These are phyloP conservation scores for Coemansia biformis DNA, from an alignment of 192 early-diverging fungal genomes.

Conservation along the genomic window DNA sequence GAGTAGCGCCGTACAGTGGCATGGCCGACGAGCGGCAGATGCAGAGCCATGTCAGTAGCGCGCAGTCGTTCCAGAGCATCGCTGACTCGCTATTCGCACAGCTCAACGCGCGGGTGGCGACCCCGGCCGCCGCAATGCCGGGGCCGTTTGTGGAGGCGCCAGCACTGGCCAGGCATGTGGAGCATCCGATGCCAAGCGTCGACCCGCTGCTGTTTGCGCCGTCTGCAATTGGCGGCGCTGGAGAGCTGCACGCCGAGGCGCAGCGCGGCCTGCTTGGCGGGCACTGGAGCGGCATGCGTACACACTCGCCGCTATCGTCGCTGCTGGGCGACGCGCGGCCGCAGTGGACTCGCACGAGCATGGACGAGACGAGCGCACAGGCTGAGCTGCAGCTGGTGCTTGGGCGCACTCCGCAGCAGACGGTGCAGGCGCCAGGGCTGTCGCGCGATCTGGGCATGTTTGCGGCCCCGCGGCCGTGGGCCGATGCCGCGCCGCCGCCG, in stretches of 20 bases:
- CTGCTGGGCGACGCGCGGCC: constrained; percentile 20
- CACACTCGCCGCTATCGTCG: constrained; percentile 25
- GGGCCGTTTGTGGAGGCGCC: neutral
- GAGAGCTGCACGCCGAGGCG: neutral
- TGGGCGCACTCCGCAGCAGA: constrained; percentile 16
- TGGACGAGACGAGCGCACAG: constrained; percentile 42
- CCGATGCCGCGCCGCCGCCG: constrained; percentile 6
- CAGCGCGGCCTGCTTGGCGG: constrained; percentile 13
- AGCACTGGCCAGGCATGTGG: constrained; percentile 5
- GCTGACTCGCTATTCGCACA: constrained; percentile 46
- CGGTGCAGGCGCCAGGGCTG: constrained; percentile 5
- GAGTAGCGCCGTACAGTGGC: too few relatives aligned
- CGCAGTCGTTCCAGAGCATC: constrained; percentile 42
- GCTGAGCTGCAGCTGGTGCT: constrained; percentile 48
- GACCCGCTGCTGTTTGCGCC: constrained; percentile 43
- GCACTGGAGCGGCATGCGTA: constrained; percentile 5
- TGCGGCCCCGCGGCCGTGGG: constrained; percentile 15
- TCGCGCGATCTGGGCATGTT: constrained; percentile 48
- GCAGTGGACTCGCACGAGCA: constrained; percentile 38
- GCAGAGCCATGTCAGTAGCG: constrained; percentile 20
- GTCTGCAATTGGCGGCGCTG: neutral
- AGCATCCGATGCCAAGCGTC: constrained; percentile 20
- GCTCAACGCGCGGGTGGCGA: constrained; percentile 45
- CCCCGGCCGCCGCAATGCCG: neutral
- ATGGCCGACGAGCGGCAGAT: too few relatives aligned